A percentile compares a stretch with the other conserved stretches of the same genome.
phyloP scores from a whole-genome alignment of 139 green algal genomes.

The Trebouxia sp. region DNA sequence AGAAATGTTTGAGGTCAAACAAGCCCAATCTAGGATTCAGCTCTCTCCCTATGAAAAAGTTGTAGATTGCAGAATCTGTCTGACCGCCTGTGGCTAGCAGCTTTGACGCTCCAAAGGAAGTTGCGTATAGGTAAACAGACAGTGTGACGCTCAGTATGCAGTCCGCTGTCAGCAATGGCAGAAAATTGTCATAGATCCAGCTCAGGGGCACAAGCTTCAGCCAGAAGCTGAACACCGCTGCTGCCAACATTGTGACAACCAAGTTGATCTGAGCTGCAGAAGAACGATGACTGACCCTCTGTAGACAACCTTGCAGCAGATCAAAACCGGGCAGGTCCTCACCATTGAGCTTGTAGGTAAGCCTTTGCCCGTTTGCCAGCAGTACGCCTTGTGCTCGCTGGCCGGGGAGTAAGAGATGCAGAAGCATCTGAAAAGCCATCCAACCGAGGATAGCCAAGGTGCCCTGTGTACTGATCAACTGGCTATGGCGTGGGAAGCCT shows the following conservation, averaged over 20 bases:
- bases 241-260: conserved; percentile 44
- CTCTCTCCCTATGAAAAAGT: conserved; percentile 94
- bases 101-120: conserved; percentile 10
- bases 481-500: conserved; percentile 24
- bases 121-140: background rate
- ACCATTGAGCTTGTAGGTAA: conserved; percentile 75
- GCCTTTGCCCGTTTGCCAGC: conserved; percentile 56
- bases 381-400: conserved; percentile 56
- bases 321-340: too few species aligned
- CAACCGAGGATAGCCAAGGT: conserved; percentile 61
- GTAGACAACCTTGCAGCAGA: too few species aligned
- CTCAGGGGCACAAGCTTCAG: conserved; percentile 49
- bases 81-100: conserved; percentile 60
- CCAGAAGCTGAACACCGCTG: conserved; percentile 54
- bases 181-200: conserved; percentile 80
- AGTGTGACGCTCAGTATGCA: conserved; percentile 53
- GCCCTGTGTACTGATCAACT: conserved; percentile 61
- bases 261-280: conserved; percentile 69
- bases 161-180: conserved; percentile 75
- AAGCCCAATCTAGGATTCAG: conserved; percentile 80
- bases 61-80: conserved; percentile 66
- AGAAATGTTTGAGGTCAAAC: conserved; percentile 95
- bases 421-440: conserved; percentile 55
- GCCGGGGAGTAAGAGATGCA: conserved; percentile 84
- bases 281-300: background rate